Conservation (phyloP, 208 protist genomes). For the Trypanosoma brucei region DNA sequence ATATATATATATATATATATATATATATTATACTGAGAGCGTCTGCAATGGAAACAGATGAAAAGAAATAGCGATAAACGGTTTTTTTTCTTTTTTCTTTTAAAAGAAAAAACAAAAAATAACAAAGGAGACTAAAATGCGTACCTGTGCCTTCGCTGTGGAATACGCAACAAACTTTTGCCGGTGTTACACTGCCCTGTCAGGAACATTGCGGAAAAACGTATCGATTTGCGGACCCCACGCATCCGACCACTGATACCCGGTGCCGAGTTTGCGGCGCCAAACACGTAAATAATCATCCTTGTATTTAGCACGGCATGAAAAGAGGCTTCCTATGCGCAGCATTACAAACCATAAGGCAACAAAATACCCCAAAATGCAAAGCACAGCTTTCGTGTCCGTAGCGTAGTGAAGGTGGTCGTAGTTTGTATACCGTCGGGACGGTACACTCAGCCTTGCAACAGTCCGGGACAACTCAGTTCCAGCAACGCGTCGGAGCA, state of each 20-base stretch:
- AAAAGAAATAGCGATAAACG: no score
- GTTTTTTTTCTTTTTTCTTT: no score
- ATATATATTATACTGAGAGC: no score
- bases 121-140: no score
- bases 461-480: conserved; percentile 28
- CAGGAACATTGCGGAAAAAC: conserved; percentile 76
- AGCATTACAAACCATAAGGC: conserved; percentile 73
- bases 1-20: no score
- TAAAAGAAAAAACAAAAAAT: no score
- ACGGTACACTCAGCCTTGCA: conserved; percentile 20
- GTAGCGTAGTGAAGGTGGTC: conserved; percentile 83
- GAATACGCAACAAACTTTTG: conserved; percentile 3
- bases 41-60: no score
- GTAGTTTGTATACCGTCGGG: conserved; percentile 73
- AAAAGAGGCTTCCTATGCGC: conserved; percentile 47
- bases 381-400: conserved; percentile 33
- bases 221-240: conserved; percentile 79
- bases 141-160: background rate
- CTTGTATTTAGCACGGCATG: conserved; percentile 62
- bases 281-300: conserved; percentile 78
- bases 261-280: conserved; percentile 81
- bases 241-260: conserved; percentile 87
- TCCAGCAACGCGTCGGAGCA: conserved; percentile 74
- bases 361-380: conserved; percentile 62
- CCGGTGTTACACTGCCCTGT: conserved; percentile 50